Evolutionary conservation across 768 basidiomycete species (phyloP).

Genomic region (Lanmaoa rubissima): DNA sequence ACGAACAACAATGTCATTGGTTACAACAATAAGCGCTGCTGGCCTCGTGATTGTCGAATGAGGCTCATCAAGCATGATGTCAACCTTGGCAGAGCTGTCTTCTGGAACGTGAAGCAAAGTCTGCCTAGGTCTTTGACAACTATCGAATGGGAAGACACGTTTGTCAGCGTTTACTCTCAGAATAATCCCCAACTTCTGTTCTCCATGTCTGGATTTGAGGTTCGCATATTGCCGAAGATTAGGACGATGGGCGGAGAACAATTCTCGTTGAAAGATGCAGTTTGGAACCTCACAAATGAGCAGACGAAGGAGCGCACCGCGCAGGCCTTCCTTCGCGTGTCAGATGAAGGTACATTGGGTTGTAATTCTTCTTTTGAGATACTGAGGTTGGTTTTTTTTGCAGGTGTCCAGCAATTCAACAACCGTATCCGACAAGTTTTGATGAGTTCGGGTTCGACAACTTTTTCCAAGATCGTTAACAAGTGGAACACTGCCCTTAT

Average conservation of each 20-base stretch:
- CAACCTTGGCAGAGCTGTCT: slow-evolving; percentile 95
- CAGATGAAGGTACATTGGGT: slow-evolving; percentile 70
- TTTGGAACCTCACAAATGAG: slow-evolving; percentile 97
- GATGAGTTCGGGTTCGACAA: slow-evolving; percentile 98
- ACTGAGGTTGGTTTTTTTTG: slow-evolving; percentile 5
- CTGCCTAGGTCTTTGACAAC: slow-evolving; percentile 94
- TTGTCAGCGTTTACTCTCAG: slow-evolving; percentile 94
- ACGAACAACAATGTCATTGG: slow-evolving; percentile 99
- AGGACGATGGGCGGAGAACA: slow-evolving; percentile 95
- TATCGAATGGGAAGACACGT: slow-evolving; percentile 99
- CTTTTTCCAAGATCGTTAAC: slow-evolving; percentile 98
- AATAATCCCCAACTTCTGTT: slow-evolving; percentile 97
- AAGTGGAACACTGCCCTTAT: slow-evolving; percentile 97
- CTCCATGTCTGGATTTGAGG: slow-evolving; percentile 99
- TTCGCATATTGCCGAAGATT: slow-evolving; percentile 95
- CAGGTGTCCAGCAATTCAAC: slow-evolving; percentile 93
- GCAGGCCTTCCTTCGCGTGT: slow-evolving; percentile 96
- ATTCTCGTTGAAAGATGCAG: slow-evolving; percentile 93
- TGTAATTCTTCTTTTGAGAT: background rate
- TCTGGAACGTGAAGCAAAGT: slow-evolving; percentile 99
- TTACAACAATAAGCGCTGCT: slow-evolving; percentile 99
- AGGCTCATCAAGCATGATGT: slow-evolving; percentile 99
- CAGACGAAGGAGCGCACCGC: slow-evolving; percentile 97
- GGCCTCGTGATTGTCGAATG: slow-evolving; percentile 99
- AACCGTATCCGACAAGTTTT: slow-evolving; percentile 95